phyloP scores from a whole-genome alignment of 495 filamentous ascomycete species.

The Tuber melanosporum region DNA sequence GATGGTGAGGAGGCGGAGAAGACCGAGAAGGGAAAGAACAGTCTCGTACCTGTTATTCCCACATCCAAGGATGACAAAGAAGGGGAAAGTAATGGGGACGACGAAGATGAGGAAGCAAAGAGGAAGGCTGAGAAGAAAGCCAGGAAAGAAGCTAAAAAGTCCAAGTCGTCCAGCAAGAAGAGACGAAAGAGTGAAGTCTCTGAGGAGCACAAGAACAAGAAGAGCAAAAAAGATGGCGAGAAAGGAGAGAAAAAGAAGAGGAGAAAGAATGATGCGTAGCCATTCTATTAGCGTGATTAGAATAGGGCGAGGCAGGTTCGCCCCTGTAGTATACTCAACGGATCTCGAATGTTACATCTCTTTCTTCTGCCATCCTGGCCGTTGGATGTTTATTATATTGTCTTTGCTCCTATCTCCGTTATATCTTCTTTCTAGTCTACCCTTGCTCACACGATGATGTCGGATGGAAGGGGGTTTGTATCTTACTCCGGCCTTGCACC shows the following conservation, averaged over 20 bases:
- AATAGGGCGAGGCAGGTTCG: constrained; percentile 9
- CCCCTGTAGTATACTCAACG: constrained; percentile 37
- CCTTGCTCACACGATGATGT: not conserved
- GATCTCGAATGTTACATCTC: not conserved
- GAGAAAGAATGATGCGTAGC: constrained; percentile 48
- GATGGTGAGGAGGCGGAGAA: constrained; percentile 44
- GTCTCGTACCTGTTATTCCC: constrained; percentile 20
- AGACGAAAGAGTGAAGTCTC: constrained; percentile 36
- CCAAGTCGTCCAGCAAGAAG: constrained; percentile 44
- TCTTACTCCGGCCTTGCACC: not conserved
- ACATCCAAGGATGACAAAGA: constrained; percentile 45
- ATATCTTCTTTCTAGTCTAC: constrained; percentile 12
- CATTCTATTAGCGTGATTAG: constrained; percentile 7
- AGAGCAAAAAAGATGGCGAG: constrained; percentile 53
- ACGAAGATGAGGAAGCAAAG: constrained; percentile 45
- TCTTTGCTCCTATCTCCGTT: constrained; percentile 17
- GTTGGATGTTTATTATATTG: constrained; percentile 11
- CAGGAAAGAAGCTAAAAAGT: constrained; percentile 33
- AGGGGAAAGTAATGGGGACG: constrained; percentile 43
- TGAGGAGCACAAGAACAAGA: constrained; percentile 41
- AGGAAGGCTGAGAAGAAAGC: constrained; percentile 34
- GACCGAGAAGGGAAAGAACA: constrained; percentile 42
- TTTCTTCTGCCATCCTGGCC: constrained; percentile 10
- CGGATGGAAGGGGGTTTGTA: not conserved
- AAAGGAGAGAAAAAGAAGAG: constrained; percentile 53